These are phyloP conservation scores for Neurospora sp. DNA, from an alignment of 495 filamentous ascomycete genomes.

Conservation along the genomic window DNA sequence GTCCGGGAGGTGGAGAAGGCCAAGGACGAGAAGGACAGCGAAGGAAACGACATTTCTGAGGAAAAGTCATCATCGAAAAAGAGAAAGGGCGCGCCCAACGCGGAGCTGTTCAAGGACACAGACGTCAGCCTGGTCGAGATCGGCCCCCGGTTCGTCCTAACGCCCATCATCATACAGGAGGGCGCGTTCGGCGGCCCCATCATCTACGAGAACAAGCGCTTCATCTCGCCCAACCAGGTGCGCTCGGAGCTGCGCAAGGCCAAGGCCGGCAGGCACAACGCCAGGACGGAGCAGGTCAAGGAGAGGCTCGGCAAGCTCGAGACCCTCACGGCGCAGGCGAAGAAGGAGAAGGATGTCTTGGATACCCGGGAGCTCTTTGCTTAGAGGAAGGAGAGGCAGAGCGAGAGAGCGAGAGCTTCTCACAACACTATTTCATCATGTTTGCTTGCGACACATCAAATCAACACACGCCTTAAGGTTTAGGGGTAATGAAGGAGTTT, in stretches of 20 bases:
- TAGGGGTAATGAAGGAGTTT: neutral
- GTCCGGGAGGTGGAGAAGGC: slow-evolving; percentile 68
- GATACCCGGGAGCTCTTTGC: slow-evolving; percentile 77
- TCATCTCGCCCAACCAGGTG: slow-evolving; percentile 92
- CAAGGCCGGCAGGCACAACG: slow-evolving; percentile 67
- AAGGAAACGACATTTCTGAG: slow-evolving; percentile 14
- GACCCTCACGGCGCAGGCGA: slow-evolving; percentile 53
- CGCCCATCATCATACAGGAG: slow-evolving; percentile 92
- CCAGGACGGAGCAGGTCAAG: slow-evolving; percentile 58
- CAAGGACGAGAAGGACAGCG: slow-evolving; percentile 31
- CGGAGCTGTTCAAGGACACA: slow-evolving; percentile 37
- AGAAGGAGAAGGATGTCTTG: slow-evolving; percentile 54
- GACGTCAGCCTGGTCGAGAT: slow-evolving; percentile 86
- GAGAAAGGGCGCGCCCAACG: slow-evolving; percentile 22
- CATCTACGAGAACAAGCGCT: slow-evolving; percentile 98
- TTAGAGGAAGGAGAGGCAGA: slow-evolving; percentile 27
- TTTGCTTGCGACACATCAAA: neutral
- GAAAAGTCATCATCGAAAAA: slow-evolving; percentile 18
- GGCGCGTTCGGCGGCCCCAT: slow-evolving; percentile 92
- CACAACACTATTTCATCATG: neutral
- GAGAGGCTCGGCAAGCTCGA: slow-evolving; percentile 67
- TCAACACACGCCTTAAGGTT: neutral
- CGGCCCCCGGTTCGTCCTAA: slow-evolving; percentile 87
- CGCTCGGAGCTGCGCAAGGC: slow-evolving; percentile 63
- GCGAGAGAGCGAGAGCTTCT: neutral